These are phyloP conservation scores for Corymbia citriodora DNA, from an alignment of 441 rosid species.

Conservation along the genomic window DNA sequence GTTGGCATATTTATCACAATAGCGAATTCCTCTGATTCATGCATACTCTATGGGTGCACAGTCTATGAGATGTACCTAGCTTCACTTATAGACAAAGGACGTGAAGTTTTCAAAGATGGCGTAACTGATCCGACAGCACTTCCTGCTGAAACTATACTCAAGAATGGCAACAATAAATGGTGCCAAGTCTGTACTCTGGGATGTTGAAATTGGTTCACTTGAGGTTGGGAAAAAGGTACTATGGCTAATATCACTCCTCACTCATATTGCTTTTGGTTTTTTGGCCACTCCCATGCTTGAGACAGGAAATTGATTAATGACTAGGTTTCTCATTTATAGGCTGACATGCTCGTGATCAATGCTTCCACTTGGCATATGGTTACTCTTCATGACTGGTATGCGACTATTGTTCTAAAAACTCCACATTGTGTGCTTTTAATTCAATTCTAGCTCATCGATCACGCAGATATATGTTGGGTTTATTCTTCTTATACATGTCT, in stretches of 20 bases:
- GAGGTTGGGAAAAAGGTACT: slow-evolving; percentile 65
- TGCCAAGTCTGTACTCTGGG: slow-evolving; percentile 72
- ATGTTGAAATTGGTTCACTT: slow-evolving; percentile 65
- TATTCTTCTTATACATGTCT: not conserved
- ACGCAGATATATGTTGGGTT: not conserved
- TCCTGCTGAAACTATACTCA: slow-evolving; percentile 56
- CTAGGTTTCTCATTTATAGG: slow-evolving; percentile 25
- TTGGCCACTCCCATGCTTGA: not conserved
- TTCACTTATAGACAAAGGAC: slow-evolving; percentile 65
- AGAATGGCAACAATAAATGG: slow-evolving; percentile 63
- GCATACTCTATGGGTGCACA: slow-evolving; percentile 15
- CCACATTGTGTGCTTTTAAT: not conserved
- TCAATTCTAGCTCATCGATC: not conserved
- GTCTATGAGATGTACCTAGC: slow-evolving; percentile 76
- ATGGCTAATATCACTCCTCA: not conserved
- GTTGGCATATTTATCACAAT: not conserved
- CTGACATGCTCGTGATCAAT: slow-evolving; percentile 59
- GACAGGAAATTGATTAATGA: not conserved
- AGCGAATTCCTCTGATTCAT: not conserved
- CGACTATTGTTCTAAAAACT: not conserved
- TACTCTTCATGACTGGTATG: slow-evolving; percentile 62
- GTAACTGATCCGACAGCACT: slow-evolving; percentile 62
- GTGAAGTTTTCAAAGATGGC: slow-evolving; percentile 41
- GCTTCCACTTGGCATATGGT: slow-evolving; percentile 56
- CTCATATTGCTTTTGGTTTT: not conserved